phyloP scores from a whole-genome alignment of 2,329 filamentous ascomycete genomes.

The Aspergillus caelatus region DNA sequence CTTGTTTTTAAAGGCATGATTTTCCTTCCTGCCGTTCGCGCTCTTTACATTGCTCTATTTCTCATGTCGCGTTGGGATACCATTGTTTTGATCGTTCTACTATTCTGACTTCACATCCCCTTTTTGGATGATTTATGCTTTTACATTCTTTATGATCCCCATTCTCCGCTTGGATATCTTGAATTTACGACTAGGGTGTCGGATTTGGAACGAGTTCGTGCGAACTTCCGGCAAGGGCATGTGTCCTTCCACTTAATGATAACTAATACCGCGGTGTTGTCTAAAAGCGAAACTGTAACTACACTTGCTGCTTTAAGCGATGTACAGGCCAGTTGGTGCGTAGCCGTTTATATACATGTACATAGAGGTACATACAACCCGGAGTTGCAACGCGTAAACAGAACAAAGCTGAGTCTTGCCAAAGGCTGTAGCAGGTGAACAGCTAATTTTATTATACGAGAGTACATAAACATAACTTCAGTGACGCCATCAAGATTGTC shows the following conservation, averaged over 20 bases:
- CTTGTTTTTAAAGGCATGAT: conserved; percentile 6
- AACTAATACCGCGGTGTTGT: conserved; percentile 15
- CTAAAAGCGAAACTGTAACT: not conserved
- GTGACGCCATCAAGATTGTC: not conserved
- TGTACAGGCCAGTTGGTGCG: not conserved
- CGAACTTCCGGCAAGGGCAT: conserved; percentile 6
- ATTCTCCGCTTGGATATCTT: conserved; percentile 1
- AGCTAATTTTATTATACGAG: not conserved
- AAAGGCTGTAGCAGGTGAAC: not conserved
- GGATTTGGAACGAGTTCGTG: not conserved
- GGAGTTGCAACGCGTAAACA: not conserved
- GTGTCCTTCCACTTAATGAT: conserved; percentile 21
- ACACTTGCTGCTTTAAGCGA: not conserved
- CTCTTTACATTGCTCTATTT: conserved; percentile 13
- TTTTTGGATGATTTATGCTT: conserved; percentile 18
- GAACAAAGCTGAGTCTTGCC: not conserved
- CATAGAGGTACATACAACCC: not conserved
- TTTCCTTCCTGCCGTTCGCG: conserved; percentile 4
- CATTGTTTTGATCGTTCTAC: conserved; percentile 20
- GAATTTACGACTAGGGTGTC: conserved; percentile 6
- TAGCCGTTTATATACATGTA: not conserved
- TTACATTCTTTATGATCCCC: conserved; percentile 7
- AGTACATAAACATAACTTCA: not conserved
- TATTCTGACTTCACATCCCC: conserved; percentile 16
- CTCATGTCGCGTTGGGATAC: conserved; percentile 22